phyloP scores from a whole-genome alignment of 2,329 filamentous ascomycete genomes.

The Alternaria triticimaculans region DNA sequence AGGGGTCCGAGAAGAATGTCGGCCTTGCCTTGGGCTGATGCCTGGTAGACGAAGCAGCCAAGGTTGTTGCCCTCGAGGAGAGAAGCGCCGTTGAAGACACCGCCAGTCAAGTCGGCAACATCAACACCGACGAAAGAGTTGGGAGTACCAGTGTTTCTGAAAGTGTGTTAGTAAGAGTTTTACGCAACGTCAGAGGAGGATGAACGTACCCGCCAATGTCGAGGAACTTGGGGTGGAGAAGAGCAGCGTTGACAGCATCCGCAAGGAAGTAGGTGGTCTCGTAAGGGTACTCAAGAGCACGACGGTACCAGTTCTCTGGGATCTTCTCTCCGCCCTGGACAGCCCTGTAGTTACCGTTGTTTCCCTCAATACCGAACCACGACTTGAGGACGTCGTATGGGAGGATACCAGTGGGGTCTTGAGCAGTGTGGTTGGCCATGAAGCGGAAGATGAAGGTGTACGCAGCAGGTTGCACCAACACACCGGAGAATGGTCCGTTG shows the following conservation, averaged over 20 bases:
- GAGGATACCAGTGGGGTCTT: conserved; percentile 21
- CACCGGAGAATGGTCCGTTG: conserved; percentile 30
- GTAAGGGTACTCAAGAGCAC: conserved; percentile 30
- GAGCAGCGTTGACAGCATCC: conserved; percentile 23
- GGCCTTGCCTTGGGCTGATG: conserved; percentile 29
- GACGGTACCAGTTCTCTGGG: conserved; percentile 31
- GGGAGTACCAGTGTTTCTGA: conserved; percentile 28
- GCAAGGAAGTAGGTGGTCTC: conserved; percentile 28
- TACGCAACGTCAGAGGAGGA: background rate
- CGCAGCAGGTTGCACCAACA: conserved; percentile 34
- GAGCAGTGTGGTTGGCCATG: conserved; percentile 34
- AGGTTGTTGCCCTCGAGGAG: conserved; percentile 27
- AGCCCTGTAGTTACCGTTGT: conserved; percentile 21
- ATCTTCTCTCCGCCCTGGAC: conserved; percentile 27
- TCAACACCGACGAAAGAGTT: conserved; percentile 31
- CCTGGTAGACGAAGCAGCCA: conserved; percentile 27
- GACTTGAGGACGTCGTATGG: conserved; percentile 27
- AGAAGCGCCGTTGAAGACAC: conserved; percentile 19
- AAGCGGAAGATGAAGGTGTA: conserved; percentile 37
- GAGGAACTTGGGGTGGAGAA: conserved; percentile 32
- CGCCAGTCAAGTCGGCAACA: conserved; percentile 22
- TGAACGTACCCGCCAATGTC: conserved; percentile 24
- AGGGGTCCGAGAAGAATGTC: conserved; percentile 26
- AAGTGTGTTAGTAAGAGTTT: background rate
- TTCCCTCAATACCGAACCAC: conserved; percentile 30